phyloP scores from a whole-genome alignment of 1,284 basidiomycete genomes.

The Mycena sp. region DNA sequence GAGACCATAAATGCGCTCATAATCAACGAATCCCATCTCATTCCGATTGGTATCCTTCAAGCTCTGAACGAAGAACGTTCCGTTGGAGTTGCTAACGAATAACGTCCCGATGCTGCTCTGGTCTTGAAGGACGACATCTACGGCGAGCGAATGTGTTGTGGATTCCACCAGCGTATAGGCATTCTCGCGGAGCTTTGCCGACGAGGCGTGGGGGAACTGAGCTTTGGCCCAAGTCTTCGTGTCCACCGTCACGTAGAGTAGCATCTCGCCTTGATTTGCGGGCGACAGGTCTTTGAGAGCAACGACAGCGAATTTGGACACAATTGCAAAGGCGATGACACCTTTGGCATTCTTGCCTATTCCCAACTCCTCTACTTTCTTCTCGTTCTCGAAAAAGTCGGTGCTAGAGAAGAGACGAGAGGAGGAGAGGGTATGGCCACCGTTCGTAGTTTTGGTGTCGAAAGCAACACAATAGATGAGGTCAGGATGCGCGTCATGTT shows the following conservation, averaged over 20 bases:
- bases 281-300: constrained; percentile 76
- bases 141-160: constrained; percentile 91
- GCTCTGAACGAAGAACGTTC: constrained; percentile 94
- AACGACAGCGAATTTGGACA: constrained; percentile 90
- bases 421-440: constrained; percentile 65
- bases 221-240: constrained; percentile 85
- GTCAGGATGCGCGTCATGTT: constrained; percentile 74
- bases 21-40: constrained; percentile 90
- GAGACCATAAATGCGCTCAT: constrained; percentile 91
- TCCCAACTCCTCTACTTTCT: constrained; percentile 82
- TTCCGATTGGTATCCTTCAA: constrained; percentile 93
- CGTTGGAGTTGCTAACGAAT: constrained; percentile 95
- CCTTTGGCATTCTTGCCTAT: constrained; percentile 86
- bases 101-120: constrained; percentile 84
- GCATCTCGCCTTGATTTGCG: constrained; percentile 72
- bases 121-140: constrained; percentile 90
- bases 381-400: constrained; percentile 81
- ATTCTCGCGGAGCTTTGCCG: constrained; percentile 83
- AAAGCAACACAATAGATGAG: constrained; percentile 90
- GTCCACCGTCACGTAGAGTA: constrained; percentile 87
- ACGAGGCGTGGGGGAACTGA: constrained; percentile 87
- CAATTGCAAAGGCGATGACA: constrained; percentile 89
- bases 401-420: constrained; percentile 82
- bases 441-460: constrained; percentile 63
- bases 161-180: constrained; percentile 97